These are phyloP conservation scores for Picea abies DNA, from an alignment of 83 land plant genomes.

Conservation along the genomic window DNA sequence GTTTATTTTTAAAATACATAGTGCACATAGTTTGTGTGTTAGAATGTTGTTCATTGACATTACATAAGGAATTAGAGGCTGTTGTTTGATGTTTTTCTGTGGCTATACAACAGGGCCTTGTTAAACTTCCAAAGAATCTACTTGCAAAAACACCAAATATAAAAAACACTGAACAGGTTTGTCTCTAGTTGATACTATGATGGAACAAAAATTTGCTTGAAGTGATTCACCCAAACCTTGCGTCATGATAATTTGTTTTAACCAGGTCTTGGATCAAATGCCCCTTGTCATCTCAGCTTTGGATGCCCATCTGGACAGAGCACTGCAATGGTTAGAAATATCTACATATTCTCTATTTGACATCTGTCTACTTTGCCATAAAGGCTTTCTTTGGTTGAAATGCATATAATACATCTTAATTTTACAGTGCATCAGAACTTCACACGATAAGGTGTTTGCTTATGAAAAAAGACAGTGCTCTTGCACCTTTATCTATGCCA, in stretches of 20 bases:
- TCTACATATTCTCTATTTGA: background rate
- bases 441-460: slow-evolving; percentile 11
- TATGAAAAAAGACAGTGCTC: slow-evolving; percentile 2
- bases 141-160: slow-evolving; percentile 7
- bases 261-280: slow-evolving; percentile 14
- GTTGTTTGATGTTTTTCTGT: background rate
- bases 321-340: slow-evolving; percentile 14
- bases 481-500: slow-evolving; percentile 12
- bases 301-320: slow-evolving; percentile 20
- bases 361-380: background rate
- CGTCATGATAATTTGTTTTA: background rate
- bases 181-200: background rate
- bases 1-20: background rate
- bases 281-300: slow-evolving; percentile 17
- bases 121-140: slow-evolving; percentile 10
- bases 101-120: slow-evolving; percentile 14
- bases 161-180: slow-evolving; percentile 14
- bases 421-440: slow-evolving; percentile 18
- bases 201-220: background rate
- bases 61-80: background rate
- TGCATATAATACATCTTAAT: background rate
- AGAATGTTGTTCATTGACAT: background rate
- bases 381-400: background rate
- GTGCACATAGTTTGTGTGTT: background rate
- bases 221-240: background rate